Base-by-base conservation (phyloP, 2,329 filamentous ascomycete genomes). In the Thelonectria blattea region DNA sequence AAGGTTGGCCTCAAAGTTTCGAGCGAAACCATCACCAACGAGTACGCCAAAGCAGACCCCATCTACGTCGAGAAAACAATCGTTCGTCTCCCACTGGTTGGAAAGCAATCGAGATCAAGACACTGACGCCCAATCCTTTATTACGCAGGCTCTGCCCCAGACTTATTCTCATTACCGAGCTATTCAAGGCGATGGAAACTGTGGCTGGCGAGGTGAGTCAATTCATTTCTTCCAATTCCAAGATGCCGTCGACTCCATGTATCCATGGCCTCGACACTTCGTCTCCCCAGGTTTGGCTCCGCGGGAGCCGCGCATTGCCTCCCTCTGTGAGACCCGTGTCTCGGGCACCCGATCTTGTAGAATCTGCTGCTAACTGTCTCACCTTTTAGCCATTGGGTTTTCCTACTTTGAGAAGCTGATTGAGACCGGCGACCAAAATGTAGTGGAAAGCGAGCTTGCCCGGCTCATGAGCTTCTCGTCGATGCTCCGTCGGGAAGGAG, bases 171-270 rank as follows among this genome's bases (percentile, higher is more conserved):
- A 93, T 74, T 97, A 94, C 73, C 91, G 95, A 56, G 89, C 89
- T 11, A 88, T 97, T 74, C 89, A 91, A 76, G 94, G 95, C 54
- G 94, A 98, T 78, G 95, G 95, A 60, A 96, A 96, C 74, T 98
- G 95, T 78, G 95, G 94, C 71, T 98, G 95, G 94, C 87, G 94
- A 89, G 95, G 94, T 97, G 83, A 81, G 88, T 80, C 60, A 58
- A 68, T 65, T 65, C 55, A 48, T 60, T 52, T 55, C 43, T 39
- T 48, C 34, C 15, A 42, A 47, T 22, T 55, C 52, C 18, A 11
- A 42, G 43, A 55, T 41, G 46, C 37, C 52, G 39, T 62, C 48
- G 54, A 52, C 52, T 45, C 57, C 52, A 52, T 46, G n/a, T n/a
- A n/a, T n/a, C n/a, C n/a, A n/a, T n/a, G n/a, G n/a, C n/a, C n/a